A percentile compares a stretch with the other conserved stretches of the same genome.
These are phyloP conservation scores for Rhizophlyctis rosea DNA, from an alignment of 192 early-diverging fungal species.

Conservation along the genomic window DNA sequence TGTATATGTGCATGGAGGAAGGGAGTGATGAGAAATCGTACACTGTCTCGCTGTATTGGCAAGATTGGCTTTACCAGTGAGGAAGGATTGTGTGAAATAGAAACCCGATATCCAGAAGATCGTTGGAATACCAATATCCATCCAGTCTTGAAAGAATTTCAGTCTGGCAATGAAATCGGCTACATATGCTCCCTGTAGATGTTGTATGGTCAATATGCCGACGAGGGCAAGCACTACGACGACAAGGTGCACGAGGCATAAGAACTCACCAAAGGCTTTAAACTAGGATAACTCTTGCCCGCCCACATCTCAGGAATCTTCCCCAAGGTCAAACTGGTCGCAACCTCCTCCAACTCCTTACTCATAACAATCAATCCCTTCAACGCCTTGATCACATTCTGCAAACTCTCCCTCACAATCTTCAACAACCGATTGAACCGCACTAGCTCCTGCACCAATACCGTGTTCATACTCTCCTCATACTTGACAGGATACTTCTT, in stretches of 20 bases:
- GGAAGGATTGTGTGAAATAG: constrained; percentile 63
- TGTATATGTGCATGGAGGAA: constrained; percentile 3
- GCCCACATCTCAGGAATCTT: constrained; percentile 64
- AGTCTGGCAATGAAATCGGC: constrained; percentile 51
- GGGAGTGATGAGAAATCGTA: too few species aligned
- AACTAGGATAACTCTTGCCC: constrained; percentile 53
- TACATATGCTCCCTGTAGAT: constrained; percentile 47
- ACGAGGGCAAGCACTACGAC: too few species aligned
- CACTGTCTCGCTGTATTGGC: too few species aligned
- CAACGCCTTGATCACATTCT: constrained; percentile 58
- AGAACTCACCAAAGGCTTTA: constrained; percentile 52
- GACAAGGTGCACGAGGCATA: constrained; percentile 1
- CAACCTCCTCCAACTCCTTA: constrained; percentile 59
- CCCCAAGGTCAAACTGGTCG: constrained; percentile 45
- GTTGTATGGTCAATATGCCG: background rate
- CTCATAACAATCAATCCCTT: constrained; percentile 66
- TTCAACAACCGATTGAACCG: constrained; percentile 56
- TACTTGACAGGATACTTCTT: constrained; percentile 54
- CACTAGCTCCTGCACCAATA: constrained; percentile 61
- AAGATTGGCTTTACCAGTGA: constrained; percentile 48
- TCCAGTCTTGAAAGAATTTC: constrained; percentile 55
- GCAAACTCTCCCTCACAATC: constrained; percentile 48
- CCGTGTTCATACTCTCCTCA: constrained; percentile 60
- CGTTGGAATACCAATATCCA: constrained; percentile 45
- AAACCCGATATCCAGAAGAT: constrained; percentile 68